Conservation (phyloP, 306 rosid genomes). For the Sechiopsis laciniata region DNA sequence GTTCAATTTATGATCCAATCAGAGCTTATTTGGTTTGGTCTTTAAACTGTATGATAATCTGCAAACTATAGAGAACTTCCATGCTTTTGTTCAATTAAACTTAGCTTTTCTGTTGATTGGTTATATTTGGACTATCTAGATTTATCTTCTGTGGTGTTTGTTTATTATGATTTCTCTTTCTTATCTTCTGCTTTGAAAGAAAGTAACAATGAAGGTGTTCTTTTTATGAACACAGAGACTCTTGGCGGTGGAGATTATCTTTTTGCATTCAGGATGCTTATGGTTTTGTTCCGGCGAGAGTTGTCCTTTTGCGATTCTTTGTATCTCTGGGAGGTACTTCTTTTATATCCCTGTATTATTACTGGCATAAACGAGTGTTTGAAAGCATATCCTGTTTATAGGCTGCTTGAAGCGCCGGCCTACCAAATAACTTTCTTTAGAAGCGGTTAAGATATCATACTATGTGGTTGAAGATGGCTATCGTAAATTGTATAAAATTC, state of each 20-base stretch:
- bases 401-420: background rate
- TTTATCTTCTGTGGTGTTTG: conserved; percentile 14
- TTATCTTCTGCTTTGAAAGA: conserved; percentile 15
- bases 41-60: background rate
- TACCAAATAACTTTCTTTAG: background rate
- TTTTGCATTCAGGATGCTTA: conserved; percentile 98
- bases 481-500: background rate
- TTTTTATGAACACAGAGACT: conserved; percentile 55
- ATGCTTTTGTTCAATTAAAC: background rate
- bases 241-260: conserved; percentile 96
- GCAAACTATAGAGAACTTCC: background rate
- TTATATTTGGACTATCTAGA: background rate
- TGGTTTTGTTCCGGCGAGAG: conserved; percentile 97
- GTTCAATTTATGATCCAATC: background rate
- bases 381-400: background rate
- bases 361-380: background rate
- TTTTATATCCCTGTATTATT: background rate
- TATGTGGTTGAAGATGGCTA: background rate
- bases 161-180: background rate
- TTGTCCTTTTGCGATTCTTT: conserved; percentile 95
- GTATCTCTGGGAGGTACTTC: conserved; percentile 95
- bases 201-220: conserved; percentile 25
- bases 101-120: background rate
- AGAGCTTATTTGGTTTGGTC: background rate
- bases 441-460: background rate